phyloP scores from a whole-genome alignment of 495 filamentous ascomycete species.

The Lophiostoma macrostomum region DNA sequence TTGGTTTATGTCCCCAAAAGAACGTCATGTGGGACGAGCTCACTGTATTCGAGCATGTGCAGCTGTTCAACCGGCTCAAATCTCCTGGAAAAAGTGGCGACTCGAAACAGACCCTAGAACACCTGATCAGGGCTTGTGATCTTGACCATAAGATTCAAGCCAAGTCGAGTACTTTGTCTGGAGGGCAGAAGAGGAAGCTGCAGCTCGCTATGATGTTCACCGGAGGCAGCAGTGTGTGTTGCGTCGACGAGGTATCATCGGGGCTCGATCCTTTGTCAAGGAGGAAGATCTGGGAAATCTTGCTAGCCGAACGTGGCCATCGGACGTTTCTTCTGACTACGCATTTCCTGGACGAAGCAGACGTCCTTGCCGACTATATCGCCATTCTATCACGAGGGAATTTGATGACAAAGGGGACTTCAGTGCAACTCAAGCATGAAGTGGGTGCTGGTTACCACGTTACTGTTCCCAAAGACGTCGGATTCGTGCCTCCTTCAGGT shows the following conservation, averaged over 20 bases:
- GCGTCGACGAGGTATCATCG: constrained; percentile 82
- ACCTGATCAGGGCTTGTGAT: constrained; percentile 66
- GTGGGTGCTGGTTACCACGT: constrained; percentile 66
- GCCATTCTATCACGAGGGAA: constrained; percentile 42
- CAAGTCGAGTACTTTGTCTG: constrained; percentile 68
- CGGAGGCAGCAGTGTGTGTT: constrained; percentile 81
- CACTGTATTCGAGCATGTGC: constrained; percentile 78
- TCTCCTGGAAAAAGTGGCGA: constrained; percentile 43
- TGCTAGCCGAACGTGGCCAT: constrained; percentile 72
- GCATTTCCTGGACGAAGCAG: constrained; percentile 50
- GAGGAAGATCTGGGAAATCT: constrained; percentile 87
- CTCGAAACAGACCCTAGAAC: constrained; percentile 52
- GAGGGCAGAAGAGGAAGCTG: constrained; percentile 85
- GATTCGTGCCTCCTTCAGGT: constrained; percentile 52
- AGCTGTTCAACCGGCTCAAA: constrained; percentile 78
- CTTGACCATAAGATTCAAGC: constrained; percentile 72
- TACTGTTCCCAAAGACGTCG: constrained; percentile 24
- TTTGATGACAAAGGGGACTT: constrained; percentile 41
- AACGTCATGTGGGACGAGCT: constrained; percentile 91
- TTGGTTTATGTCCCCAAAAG: constrained; percentile 76
- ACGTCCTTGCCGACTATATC: constrained; percentile 44
- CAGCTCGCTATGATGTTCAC: constrained; percentile 93
- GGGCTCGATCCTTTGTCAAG: constrained; percentile 79
- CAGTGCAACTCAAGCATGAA: constrained; percentile 41
- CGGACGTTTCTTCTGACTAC: constrained; percentile 83